Conservation (phyloP, 495 filamentous ascomycete genomes). For the Lineolata rhizophorae region DNA sequence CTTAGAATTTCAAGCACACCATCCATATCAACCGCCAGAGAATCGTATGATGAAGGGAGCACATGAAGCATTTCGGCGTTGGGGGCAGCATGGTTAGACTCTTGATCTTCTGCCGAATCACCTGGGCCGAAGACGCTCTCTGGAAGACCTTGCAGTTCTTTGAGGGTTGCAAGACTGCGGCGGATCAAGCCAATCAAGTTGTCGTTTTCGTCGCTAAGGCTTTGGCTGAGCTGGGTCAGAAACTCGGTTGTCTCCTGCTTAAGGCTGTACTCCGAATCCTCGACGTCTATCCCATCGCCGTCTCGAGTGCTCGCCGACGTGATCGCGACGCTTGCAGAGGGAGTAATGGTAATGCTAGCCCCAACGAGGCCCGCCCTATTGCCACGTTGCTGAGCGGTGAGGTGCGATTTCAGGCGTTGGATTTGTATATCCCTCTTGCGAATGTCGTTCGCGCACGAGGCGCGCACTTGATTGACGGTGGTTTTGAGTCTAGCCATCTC, state of each 20-base stretch:
- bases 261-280: slow-evolving; percentile 46
- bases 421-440: slow-evolving; percentile 80
- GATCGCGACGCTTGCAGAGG: slow-evolving; percentile 12
- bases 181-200: slow-evolving; percentile 50
- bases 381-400: slow-evolving; percentile 28
- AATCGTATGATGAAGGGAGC: slow-evolving; percentile 41
- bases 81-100: slow-evolving; percentile 1
- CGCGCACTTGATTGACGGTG: slow-evolving; percentile 56
- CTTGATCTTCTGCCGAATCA: slow-evolving; percentile 11
- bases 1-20: slow-evolving; percentile 55
- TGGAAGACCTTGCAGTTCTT: slow-evolving; percentile 59
- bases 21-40: slow-evolving; percentile 50
- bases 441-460: slow-evolving; percentile 77
- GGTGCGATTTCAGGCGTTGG: slow-evolving; percentile 64
- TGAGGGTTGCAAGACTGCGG: slow-evolving; percentile 45
- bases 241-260: slow-evolving; percentile 81
- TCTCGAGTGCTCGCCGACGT: slow-evolving; percentile 15
- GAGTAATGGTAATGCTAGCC: slow-evolving; percentile 31
- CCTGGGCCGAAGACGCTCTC: slow-evolving; percentile 19
- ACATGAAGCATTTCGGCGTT: slow-evolving; percentile 21
- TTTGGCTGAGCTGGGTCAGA: slow-evolving; percentile 68
- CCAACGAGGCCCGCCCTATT: slow-evolving; percentile 21
- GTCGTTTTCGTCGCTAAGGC: slow-evolving; percentile 87
- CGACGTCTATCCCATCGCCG: slow-evolving; percentile 24
- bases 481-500: slow-evolving; percentile 59